These are phyloP conservation scores for Lachnellula arida DNA, from an alignment of 2,329 filamentous ascomycete species.

Conservation along the genomic window DNA sequence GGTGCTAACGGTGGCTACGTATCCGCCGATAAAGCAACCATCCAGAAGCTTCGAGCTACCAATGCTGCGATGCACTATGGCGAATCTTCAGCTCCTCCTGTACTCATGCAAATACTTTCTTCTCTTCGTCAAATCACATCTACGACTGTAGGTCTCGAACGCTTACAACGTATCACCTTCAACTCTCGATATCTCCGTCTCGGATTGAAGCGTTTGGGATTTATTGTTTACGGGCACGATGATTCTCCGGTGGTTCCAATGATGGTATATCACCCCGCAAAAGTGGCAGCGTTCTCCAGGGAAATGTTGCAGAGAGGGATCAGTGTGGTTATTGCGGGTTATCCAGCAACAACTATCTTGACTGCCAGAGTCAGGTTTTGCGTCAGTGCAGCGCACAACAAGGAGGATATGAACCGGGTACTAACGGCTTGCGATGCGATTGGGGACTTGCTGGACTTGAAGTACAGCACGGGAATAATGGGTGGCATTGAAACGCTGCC, in stretches of 20 bases:
- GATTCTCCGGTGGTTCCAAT: constrained; percentile 94
- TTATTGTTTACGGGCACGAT: constrained; percentile 93
- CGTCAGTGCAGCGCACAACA: constrained; percentile 88
- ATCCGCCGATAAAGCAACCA: constrained; percentile 77
- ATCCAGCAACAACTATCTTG: constrained; percentile 88
- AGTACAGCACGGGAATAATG: constrained; percentile 87
- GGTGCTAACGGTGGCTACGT: constrained; percentile 95
- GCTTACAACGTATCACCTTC: constrained; percentile 88
- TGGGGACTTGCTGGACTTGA: constrained; percentile 82
- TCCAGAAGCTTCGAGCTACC: constrained; percentile 78
- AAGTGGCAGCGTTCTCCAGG: constrained; percentile 93
- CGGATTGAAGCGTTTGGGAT: constrained; percentile 87
- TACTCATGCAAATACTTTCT: constrained; percentile 81
- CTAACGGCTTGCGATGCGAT: constrained; percentile 84
- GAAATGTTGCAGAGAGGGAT: constrained; percentile 97
- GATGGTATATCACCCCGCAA: constrained; percentile 92
- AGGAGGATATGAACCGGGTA: constrained; percentile 88
- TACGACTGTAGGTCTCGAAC: constrained; percentile 79
- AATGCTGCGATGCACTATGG: constrained; percentile 82
- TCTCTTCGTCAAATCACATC: constrained; percentile 74
- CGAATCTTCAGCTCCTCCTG: constrained; percentile 77
- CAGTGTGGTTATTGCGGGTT: constrained; percentile 90
- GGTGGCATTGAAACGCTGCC: constrained; percentile 74
- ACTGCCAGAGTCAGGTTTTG: constrained; percentile 92
- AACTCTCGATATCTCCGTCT: constrained; percentile 96